Percentiles rank a stretch among this genome's conserved stretches.
Evolutionary conservation across 2,329 filamentous ascomycete genomes (phyloP).

Genomic region (Pleurostoma richardsiae): DNA sequence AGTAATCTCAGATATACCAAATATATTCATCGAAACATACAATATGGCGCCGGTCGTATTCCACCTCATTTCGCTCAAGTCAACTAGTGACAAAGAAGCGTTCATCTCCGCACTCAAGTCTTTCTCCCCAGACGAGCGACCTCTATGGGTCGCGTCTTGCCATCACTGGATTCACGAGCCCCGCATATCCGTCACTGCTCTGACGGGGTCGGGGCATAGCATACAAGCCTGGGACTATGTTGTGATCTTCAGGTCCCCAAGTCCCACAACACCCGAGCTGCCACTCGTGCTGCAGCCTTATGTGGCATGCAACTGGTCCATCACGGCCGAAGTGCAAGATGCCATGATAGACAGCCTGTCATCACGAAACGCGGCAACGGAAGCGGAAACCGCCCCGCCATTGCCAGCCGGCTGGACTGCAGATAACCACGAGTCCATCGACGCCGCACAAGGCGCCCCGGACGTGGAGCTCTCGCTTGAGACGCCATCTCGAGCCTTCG

Average conservation of each 20-base stretch:
- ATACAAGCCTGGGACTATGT: neutral
- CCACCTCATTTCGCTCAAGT: neutral
- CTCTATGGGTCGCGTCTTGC: neutral
- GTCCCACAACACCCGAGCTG: neutral
- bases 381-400: neutral
- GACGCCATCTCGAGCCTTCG: neutral
- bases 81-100: neutral
- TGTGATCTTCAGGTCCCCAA: neutral
- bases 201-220: neutral
- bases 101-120: neutral
- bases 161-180: neutral
- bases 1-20: too few species aligned
- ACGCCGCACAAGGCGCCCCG: neutral
- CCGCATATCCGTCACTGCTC: neutral
- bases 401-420: neutral
- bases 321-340: neutral
- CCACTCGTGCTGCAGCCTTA: neutral
- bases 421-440: neutral
- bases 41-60: neutral
- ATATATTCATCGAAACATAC: neutral
- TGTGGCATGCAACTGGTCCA: neutral
- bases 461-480: neutral
- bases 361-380: neutral
- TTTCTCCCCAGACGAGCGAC: neutral
- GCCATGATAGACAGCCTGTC: neutral